Percentiles rank a stretch among this genome's conserved stretches.
phyloP scores from a whole-genome alignment of 2,329 filamentous ascomycete species.

The Cladorrhinum sp. region DNA sequence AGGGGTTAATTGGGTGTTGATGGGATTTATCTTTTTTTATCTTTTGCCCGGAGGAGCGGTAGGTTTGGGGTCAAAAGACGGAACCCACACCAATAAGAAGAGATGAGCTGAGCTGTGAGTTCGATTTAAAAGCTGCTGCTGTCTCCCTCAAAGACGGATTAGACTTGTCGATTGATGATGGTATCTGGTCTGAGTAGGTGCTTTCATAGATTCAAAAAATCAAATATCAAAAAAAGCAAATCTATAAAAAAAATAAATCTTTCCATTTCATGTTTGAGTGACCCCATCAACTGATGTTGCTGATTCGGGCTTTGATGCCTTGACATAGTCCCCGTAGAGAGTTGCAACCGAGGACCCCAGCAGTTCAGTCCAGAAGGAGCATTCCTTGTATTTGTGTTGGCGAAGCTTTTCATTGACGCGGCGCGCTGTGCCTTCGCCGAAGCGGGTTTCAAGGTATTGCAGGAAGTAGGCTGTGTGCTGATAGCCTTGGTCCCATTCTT shows the following conservation, averaged over 20 bases:
- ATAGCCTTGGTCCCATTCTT: conserved; percentile 85
- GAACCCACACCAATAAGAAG: background rate
- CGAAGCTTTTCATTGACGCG: conserved; percentile 67
- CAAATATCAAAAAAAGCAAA: background rate
- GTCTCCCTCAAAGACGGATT: background rate
- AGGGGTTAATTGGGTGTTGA: background rate
- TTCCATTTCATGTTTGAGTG: conserved; percentile 17
- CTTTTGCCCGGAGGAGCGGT: background rate
- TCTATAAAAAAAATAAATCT: background rate
- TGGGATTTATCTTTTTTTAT: background rate
- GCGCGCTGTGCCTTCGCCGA: conserved; percentile 57
- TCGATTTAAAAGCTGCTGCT: background rate
- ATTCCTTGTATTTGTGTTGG: conserved; percentile 60
- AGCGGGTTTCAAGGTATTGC: conserved; percentile 73
- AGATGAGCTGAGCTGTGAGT: background rate
- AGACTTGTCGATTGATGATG: background rate
- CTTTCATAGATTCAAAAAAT: background rate
- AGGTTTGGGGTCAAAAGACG: background rate
- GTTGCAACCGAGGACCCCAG: conserved; percentile 63
- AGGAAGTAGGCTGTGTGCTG: conserved; percentile 90
- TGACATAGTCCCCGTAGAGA: conserved; percentile 72
- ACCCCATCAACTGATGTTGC: conserved; percentile 15
- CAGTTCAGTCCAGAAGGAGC: conserved; percentile 64
- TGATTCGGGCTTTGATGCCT: background rate
- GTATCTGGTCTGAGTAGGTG: background rate